Base-by-base conservation (phyloP, 257 asterid species). In the Nemophila menziesii region DNA sequence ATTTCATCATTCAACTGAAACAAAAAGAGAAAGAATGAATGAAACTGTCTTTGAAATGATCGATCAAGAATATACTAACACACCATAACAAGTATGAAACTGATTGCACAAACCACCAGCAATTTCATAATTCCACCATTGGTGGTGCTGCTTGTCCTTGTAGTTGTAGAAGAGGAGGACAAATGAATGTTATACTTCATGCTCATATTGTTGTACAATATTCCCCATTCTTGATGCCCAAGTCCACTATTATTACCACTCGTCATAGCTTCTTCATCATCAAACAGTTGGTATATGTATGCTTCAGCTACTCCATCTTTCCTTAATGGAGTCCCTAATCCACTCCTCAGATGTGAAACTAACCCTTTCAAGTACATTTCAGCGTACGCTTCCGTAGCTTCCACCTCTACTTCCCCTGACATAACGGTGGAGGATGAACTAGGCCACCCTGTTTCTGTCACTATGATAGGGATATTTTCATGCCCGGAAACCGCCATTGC, bases 401-500 rank as follows among this genome's bases (percentile, higher is more conserved):
- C 69, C 14, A 15, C 20, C 46, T 22, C 12, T 8, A 16, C 12
- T 29, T 29, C 36, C 12, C 36, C 36, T 0, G 49, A 10, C 12
- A 5, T 29, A 13, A 13, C 5, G 8, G 36, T 29, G 36, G 36
- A 7, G 36, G 36, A 8, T 16, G 73, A 74, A 26, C 61, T 53
- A 7, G 92, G 93, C 97, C 97, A 89, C 8, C 97, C 97, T 0
- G 94, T 89, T 62, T 75, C 90, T 0, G 95, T 49, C 68, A 89
- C 82, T 16, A 84, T 65, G 21, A 89, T 52, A 4, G 85, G 90
- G 14, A 84, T 44, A 41, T 56, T 69, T 57, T 74, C 86, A 57
- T 70, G 69, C 8, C 97, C 93, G 0, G 74, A 16, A 22, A 71
- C 75, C 1, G 95, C 86, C 74, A 84, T 54, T 0, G 94, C 86